A percentile compares a stretch with the other conserved stretches of the same genome.
phyloP scores from a whole-genome alignment of 2,329 filamentous ascomycete genomes.

The Colletotrichum chrysophilum region DNA sequence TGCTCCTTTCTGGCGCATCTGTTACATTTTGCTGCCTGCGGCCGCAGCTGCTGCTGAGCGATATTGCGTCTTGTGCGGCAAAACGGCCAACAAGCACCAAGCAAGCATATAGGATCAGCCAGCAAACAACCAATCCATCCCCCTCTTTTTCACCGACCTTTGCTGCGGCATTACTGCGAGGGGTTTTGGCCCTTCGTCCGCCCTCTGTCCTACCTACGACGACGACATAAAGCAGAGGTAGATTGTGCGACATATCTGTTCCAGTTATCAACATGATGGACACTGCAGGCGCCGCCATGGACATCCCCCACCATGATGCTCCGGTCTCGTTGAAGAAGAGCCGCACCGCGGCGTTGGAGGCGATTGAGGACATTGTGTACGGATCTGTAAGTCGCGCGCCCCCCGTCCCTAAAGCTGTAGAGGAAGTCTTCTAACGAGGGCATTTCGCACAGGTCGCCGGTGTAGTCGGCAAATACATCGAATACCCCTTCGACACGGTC shows the following conservation, averaged over 20 bases:
- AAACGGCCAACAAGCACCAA: not conserved
- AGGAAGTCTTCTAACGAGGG: not conserved
- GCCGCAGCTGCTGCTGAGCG: not conserved
- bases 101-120: not conserved
- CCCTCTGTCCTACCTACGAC: not conserved
- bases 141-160: not conserved
- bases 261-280: slow-evolving; percentile 13
- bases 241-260: not conserved
- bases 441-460: slow-evolving; percentile 71
- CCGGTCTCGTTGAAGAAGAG: slow-evolving; percentile 17
- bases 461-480: slow-evolving; percentile 91
- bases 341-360: slow-evolving; percentile 60
- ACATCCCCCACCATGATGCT: slow-evolving; percentile 19
- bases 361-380: slow-evolving; percentile 84
- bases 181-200: not conserved
- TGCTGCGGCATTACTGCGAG: not conserved
- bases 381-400: slow-evolving; percentile 72
- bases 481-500: slow-evolving; percentile 98
- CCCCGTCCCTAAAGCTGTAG: not conserved
- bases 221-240: not conserved
- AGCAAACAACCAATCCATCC: not conserved
- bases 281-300: slow-evolving; percentile 16
- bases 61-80: not conserved
- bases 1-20: slow-evolving; percentile 15
- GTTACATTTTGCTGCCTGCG: not conserved